phyloP scores from a whole-genome alignment of 1,284 basidiomycete genomes.

The Fomitiporia mediterranea region DNA sequence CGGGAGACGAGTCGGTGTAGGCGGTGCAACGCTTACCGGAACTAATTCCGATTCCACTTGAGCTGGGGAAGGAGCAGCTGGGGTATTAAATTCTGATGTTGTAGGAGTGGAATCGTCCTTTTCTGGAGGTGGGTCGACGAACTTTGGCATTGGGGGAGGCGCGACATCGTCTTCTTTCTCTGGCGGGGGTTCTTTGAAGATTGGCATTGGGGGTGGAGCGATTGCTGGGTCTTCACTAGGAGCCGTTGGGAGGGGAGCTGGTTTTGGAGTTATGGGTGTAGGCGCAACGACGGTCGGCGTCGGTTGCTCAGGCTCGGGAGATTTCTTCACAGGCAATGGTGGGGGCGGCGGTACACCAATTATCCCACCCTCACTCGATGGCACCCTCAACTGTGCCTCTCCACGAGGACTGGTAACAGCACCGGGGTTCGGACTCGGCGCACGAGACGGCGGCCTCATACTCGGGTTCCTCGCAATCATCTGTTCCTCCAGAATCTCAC shows the following conservation, averaged over 20 bases:
- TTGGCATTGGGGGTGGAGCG: conserved; percentile 26
- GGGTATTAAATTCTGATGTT: background rate
- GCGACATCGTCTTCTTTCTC: conserved; percentile 18
- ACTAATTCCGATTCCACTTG: conserved; percentile 28
- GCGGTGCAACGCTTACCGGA: conserved; percentile 40
- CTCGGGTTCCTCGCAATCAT: conserved; percentile 55
- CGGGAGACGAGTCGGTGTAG: conserved; percentile 36
- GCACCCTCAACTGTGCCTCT: background rate
- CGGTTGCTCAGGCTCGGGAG: conserved; percentile 7
- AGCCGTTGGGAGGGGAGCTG: conserved; percentile 20
- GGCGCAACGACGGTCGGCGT: conserved; percentile 23
- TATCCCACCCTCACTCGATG: background rate
- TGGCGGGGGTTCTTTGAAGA: conserved; percentile 29
- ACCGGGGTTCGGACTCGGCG: conserved; percentile 9
- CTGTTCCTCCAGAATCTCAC: conserved; percentile 38
- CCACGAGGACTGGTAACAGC: background rate
- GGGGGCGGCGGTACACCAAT: no score
- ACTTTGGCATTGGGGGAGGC: conserved; percentile 34
- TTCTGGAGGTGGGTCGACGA: conserved; percentile 40
- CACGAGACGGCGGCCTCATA: conserved; percentile 23
- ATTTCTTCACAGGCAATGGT: conserved; percentile 13
- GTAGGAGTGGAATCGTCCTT: conserved; percentile 25
- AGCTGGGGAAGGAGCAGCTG: conserved; percentile 30
- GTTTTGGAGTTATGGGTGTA: conserved; percentile 28
- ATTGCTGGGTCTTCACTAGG: conserved; percentile 20